Evolutionary conservation across 2,329 filamentous ascomycete genomes (phyloP), one percentile per base, ranked within the genome.

Genomic region (Fulvia fulva): DNA sequence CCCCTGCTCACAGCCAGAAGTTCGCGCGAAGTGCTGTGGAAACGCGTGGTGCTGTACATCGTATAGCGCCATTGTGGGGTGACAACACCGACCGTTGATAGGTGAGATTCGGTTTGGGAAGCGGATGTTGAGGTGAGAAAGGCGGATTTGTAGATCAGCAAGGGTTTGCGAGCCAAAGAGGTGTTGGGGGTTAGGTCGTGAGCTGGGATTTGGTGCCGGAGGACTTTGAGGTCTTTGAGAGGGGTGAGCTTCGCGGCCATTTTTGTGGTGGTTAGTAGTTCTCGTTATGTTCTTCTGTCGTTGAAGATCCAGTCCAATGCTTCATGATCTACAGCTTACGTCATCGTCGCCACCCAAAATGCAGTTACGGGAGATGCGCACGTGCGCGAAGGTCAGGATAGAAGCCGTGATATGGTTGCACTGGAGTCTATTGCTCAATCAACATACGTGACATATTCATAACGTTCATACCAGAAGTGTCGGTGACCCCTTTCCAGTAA

Each of bases 1-100:
- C 87, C 86, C 2, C 72, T 72, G 44, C 80, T 78, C 50, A 89
- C 78, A 63, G 79, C 82, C 2, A 90, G 79, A 2, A 89, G 81
- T 73, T 89, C 86, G 68, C 89, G 86, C 0, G 83, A 80, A 0
- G 81, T 88, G 65, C 78, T 83, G 73, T 90, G 87, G 70, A 87
- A 90, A 72, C 89, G 87, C 0, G 81, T 83, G 5, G 79, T 81
- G 34, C 70, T 72, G 71, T 87, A 89, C 86, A 89, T 89, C 16
- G 83, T 84, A 72, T 85, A 88, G 25, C 83, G 78, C 87, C 86
- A 89, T 67, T 87, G 83, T 0, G 87, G 85, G 1, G 67, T 68
- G 2, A 87, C 85, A 32, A 83, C 81, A 7, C 78, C 80, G 16
- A 83, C 70, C 3, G 70, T 67, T 6, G 69, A 68, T 5, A 90